phyloP scores from a whole-genome alignment of 164 flowering plant genomes.

The Kingdonia uniflora region DNA sequence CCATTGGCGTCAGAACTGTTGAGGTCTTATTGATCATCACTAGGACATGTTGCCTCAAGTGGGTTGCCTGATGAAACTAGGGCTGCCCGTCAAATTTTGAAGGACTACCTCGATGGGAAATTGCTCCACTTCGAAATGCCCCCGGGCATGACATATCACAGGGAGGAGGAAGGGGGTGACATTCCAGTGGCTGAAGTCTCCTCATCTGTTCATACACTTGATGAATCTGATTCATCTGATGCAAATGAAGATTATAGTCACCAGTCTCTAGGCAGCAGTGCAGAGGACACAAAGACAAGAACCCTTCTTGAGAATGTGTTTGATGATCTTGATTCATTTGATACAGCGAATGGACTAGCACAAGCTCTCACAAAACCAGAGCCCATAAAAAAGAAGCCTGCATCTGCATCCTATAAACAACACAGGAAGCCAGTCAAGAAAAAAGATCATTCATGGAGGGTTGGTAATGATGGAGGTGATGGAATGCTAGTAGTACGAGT shows the following conservation, averaged over 20 bases:
- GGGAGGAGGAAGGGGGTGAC: conserved; percentile 12
- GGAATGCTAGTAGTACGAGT: conserved; percentile 73
- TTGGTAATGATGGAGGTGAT: conserved; percentile 49
- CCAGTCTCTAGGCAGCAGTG: not conserved
- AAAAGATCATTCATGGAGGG: conserved; percentile 87
- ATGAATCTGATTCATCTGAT: conserved; percentile 32
- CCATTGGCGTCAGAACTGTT: conserved; percentile 72
- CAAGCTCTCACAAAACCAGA: conserved; percentile 26
- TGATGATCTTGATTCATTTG: conserved; percentile 53
- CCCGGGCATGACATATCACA: conserved; percentile 36
- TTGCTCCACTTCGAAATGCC: conserved; percentile 77
- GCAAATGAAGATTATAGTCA: conserved; percentile 11
- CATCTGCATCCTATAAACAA: conserved; percentile 49
- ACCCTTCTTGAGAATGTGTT: conserved; percentile 9
- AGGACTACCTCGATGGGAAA: conserved; percentile 88
- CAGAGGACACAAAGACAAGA: conserved; percentile 13
- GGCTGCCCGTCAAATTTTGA: conserved; percentile 74
- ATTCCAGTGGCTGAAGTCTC: conserved; percentile 7
- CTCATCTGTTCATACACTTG: not conserved
- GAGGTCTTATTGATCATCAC: conserved; percentile 76
- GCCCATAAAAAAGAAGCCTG: conserved; percentile 23
- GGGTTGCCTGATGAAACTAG: conserved; percentile 92
- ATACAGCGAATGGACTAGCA: conserved; percentile 47
- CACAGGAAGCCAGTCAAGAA: conserved; percentile 83
- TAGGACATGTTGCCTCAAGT: conserved; percentile 77